Conservation (phyloP, 2,329 filamentous ascomycete species). For the Ceratocystis eucalypticola region DNA sequence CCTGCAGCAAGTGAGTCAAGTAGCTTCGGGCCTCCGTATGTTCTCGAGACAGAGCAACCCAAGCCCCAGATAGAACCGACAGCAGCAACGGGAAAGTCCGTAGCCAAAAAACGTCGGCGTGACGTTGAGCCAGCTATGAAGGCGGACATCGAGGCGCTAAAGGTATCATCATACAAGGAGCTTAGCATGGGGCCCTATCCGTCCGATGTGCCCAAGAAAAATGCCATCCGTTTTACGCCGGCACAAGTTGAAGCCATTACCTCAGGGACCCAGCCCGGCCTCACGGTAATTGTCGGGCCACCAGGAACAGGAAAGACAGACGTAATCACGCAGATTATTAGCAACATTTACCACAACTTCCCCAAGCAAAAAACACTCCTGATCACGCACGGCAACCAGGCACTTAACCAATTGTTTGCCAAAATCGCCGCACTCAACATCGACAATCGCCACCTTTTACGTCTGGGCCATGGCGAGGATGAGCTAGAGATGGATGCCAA, state of each 20-base stretch:
- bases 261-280: constrained; percentile 83
- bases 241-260: constrained; percentile 85
- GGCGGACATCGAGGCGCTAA: constrained; percentile 51
- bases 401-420: constrained; percentile 90
- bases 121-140: constrained; percentile 56
- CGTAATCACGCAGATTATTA: constrained; percentile 95
- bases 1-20: constrained; percentile 56
- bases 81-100: constrained; percentile 39
- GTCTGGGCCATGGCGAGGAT: constrained; percentile 89
- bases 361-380: constrained; percentile 81
- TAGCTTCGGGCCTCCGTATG: constrained; percentile 76
- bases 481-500: constrained; percentile 74
- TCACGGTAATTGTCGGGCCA: constrained; percentile 87
- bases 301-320: constrained; percentile 99
- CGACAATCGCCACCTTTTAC: constrained; percentile 82
- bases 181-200: constrained; percentile 83
- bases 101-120: constrained; percentile 76
- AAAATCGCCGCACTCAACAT: constrained; percentile 97
- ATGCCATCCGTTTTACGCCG: constrained; percentile 76
- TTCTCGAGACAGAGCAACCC: constrained; percentile 52
- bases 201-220: constrained; percentile 67
- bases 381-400: constrained; percentile 94
- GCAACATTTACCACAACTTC: constrained; percentile 97
- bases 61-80: constrained; percentile 29
- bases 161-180: constrained; percentile 81